Evolutionary conservation across 2,329 filamentous ascomycete species (phyloP), one percentile per base, ranked within the genome.

Genomic region (Graphiopsis chlorocephala): DNA sequence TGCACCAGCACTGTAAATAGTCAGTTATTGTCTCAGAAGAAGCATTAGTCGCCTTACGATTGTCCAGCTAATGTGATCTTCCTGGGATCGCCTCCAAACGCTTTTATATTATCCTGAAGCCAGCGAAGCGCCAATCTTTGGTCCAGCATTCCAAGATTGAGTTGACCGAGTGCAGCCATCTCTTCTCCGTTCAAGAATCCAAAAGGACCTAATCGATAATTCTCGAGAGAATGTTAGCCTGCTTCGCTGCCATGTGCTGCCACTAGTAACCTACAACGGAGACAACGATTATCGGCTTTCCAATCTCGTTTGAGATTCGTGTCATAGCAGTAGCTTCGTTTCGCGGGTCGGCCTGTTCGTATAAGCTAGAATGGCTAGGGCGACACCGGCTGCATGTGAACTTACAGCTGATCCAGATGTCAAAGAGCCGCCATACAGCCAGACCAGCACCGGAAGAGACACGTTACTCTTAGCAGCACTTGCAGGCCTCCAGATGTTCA

Each of bases 401-500:
- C 26, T 17, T n/a, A 56, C 52, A 8, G 52, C 35, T 6, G 25
- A 56, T 12, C 52, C 52, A n/a, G 52, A 29, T 8, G 52, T 56
- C 52, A 56, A 56, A 2, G 28, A 23, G 4, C 52, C 52, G 4
- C 52, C 52, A 8, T 56, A 56, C 8, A 56, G 29, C 52, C 52
- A 56, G 17, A 56, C 52, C 29, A 58, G 17, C 33, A 58, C 55
- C 2, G 55, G 55, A 1, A 58, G 31, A 31, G 33, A 45, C 2
- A 11, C 23, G 12, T 58, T 58, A 14, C 20, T 12, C 12, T 14
- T 7, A 20, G 20, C 17, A 3, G 12, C 31, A 11, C 23, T 14
- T 4, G n/a, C 1, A 15, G 55, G 55, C 20, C 35, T 58, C 55
- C 55, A 61, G 14, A 89, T 79, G 67, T 87, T 88, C 64, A 88